Base-by-base conservation (phyloP, 1,139 yeast species). In the Protomyces pachydermus region DNA sequence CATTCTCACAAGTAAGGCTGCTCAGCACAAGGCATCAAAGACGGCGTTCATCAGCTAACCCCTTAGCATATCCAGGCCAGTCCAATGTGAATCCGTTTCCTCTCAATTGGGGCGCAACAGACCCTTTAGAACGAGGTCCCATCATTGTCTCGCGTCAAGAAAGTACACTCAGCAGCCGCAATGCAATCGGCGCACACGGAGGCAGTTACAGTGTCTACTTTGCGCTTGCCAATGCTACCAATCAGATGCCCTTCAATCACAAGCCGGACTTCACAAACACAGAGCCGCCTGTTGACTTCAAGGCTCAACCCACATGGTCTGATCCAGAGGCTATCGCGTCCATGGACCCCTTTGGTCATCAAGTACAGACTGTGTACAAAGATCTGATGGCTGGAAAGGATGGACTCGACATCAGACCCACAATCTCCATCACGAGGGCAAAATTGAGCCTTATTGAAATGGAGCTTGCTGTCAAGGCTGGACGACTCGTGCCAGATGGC, bases 401-500 rank as follows among this genome's bases (percentile, higher is more conserved):
- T 68, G 77, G 79, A 61, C 81, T 83, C 64, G 84, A 83, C 61
- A 76, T 83, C 64, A 80, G 80, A 69, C 87, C 87, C 65, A 81
- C 86, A 4, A 83, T 84, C 71, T 84, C 86, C 6, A 79, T 84
- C 65, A 84, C 87, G 45, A 82, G 82, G 70, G 87, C 87, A 1
- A 82, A 82, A 69, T 78, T 84, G 79, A 84, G 83, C 68, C 74
- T 84, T 68, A 75, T 79, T 25, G 87, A 84, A 71, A 76, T 84
- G 73, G 78, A 79, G 68, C 82, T 82, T 57, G 83, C 81, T 60
- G 84, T 84, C 56, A 74, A 74, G 42, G 73, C 71, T 18, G 86
- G 86, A 16, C 78, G 80, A 62, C 72, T 84, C 61, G 69, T 73
- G 65, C 84, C 84, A 25, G 87, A 84, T 71, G 86, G 86, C 61